phyloP scores from a whole-genome alignment of 1,284 basidiomycete genomes.

The Rhodofomes roseus region DNA sequence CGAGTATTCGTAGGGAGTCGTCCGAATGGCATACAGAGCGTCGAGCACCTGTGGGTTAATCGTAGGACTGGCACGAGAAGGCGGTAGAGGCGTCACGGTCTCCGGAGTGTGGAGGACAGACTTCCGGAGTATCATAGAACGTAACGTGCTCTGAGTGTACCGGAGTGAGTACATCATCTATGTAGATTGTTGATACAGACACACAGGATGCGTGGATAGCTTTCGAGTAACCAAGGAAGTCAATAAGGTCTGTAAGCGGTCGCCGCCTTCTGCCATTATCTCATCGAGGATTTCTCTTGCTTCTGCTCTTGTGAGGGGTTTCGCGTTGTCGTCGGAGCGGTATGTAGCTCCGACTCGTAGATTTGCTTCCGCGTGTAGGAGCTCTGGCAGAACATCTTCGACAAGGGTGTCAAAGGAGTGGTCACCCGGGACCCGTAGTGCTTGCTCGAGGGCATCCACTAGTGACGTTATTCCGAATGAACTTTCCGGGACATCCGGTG shows the following conservation, averaged over 20 bases:
- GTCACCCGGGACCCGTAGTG: not conserved
- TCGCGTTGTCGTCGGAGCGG: not conserved
- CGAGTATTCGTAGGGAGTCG: slow-evolving; percentile 59
- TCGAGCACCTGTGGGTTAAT: slow-evolving; percentile 45
- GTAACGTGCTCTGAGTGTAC: slow-evolving; percentile 15
- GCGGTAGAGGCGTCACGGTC: slow-evolving; percentile 18
- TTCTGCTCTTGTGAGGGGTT: slow-evolving; percentile 7
- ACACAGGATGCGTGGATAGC: slow-evolving; percentile 13
- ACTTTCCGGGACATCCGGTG: not conserved
- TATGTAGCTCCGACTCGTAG: slow-evolving; percentile 4
- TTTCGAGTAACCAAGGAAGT: slow-evolving; percentile 11
- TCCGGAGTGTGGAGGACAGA: not conserved
- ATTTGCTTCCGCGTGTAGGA: slow-evolving; percentile 12
- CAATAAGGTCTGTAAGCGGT: not conserved
- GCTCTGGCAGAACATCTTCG: slow-evolving; percentile 19
- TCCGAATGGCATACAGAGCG: slow-evolving; percentile 49
- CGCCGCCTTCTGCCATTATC: not conserved
- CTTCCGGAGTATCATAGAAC: slow-evolving; percentile 14
- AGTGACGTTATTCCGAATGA: not conserved
- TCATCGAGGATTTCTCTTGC: slow-evolving; percentile 9
- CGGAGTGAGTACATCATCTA: not conserved
- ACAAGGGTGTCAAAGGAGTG: slow-evolving; percentile 22
- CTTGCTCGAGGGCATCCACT: not conserved
- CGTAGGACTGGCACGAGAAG: slow-evolving; percentile 11
- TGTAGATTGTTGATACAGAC: not conserved